Conservation (phyloP, 2,329 filamentous ascomycete genomes). For the Hansfordia pulvinata region DNA sequence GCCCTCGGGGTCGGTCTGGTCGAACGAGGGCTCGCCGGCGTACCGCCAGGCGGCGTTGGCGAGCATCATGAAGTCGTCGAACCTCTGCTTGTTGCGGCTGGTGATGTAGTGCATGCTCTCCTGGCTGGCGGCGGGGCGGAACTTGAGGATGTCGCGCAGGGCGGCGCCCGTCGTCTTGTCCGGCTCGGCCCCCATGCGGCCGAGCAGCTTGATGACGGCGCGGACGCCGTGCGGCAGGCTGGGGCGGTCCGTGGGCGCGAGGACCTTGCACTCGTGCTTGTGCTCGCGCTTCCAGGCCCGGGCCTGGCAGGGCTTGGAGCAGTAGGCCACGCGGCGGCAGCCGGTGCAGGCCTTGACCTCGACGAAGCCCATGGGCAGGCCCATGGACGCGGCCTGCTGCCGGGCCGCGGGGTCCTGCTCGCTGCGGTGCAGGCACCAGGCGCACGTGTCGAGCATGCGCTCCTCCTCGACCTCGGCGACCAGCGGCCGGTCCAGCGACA, state of each 20-base stretch:
- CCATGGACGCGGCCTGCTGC: conserved; percentile 9
- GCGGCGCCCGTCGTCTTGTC: conserved; percentile 4
- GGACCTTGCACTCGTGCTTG: conserved; percentile 14
- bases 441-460: conserved; percentile 12
- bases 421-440: conserved; percentile 14
- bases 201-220: conserved; percentile 12
- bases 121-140: conserved; percentile 8
- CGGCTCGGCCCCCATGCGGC: conserved; percentile 10
- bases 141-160: conserved; percentile 7
- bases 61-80: conserved; percentile 9
- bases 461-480: conserved; percentile 11
- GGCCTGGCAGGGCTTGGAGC: conserved; percentile 14
- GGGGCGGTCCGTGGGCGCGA: conserved; percentile 10
- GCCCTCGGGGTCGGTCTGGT: conserved; percentile 5
- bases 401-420: conserved; percentile 9
- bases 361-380: conserved; percentile 10
- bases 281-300: conserved; percentile 15
- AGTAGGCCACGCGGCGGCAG: conserved; percentile 12
- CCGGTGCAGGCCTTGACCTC: conserved; percentile 12
- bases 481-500: conserved; percentile 10
- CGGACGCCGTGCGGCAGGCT: conserved; percentile 10
- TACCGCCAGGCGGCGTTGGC: conserved; percentile 11
- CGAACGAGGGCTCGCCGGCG: conserved; percentile 7
- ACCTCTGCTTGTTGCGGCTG: conserved; percentile 7
- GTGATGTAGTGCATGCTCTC: conserved; percentile 6